Conservation (phyloP, 495 filamentous ascomycete species). For the Aspergillus kassunensis region DNA sequence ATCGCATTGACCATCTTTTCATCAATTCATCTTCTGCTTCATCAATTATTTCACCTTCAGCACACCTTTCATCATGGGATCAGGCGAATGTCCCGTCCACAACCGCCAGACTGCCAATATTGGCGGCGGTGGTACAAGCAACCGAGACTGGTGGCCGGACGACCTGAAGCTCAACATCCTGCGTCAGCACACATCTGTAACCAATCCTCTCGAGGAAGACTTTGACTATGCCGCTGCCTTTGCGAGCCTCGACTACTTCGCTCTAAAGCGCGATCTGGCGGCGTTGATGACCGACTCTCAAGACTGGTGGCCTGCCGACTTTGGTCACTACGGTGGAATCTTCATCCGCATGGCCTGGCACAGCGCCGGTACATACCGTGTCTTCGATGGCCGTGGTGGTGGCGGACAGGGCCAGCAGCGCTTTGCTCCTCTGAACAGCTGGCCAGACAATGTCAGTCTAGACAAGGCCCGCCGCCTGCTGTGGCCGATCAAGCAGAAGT, state of each 20-base stretch:
- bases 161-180: conserved; percentile 63
- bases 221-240: conserved; percentile 68
- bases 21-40: neutral
- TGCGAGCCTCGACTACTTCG: conserved; percentile 66
- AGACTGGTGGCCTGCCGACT: conserved; percentile 74
- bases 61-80: neutral
- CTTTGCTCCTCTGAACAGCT: conserved; percentile 74
- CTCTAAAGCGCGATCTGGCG: conserved; percentile 63
- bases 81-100: conserved; percentile 8
- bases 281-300: conserved; percentile 70
- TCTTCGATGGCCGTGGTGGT: conserved; percentile 67
- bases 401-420: conserved; percentile 69
- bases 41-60: neutral
- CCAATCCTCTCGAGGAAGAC: conserved; percentile 55
- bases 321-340: conserved; percentile 72
- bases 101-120: conserved; percentile 40
- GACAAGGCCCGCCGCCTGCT: conserved; percentile 74
- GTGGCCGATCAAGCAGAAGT: conserved; percentile 80
- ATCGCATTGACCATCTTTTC: neutral
- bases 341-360: conserved; percentile 79
- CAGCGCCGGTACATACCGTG: conserved; percentile 69
- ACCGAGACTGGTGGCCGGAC: conserved; percentile 68
- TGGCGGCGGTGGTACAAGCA: conserved; percentile 58
- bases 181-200: conserved; percentile 60
- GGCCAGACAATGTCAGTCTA: conserved; percentile 71